Base-by-base conservation (phyloP, 768 basidiomycete genomes). In the Suillus placidus region DNA sequence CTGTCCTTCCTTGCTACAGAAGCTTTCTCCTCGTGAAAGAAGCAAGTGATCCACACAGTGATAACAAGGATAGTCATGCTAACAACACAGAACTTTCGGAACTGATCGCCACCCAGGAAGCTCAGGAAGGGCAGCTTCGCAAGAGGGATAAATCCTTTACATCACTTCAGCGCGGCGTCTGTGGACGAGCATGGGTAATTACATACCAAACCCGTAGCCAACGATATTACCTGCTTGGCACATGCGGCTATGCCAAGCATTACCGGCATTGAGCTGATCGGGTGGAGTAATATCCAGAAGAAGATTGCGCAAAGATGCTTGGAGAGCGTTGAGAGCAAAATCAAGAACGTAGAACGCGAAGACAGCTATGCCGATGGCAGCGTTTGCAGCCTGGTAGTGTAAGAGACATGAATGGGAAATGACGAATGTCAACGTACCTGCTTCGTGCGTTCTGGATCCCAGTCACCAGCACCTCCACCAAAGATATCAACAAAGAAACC, bases 201-300 rank as follows among this genome's bases (percentile, higher is more conserved):
- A 69, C 85, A 65, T 72, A 92, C 94, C 95, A 73, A 97, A 91
- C 2, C 93, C 93, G 79, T 89, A 98, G 10, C 97, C 97, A 68
- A 98, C 76, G 58, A 99, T 97, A 74, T 97, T 99, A 26, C 95
- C 97, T n/a, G 95, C 88, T 74, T 99, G 95, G 52, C 88, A 91
- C 92, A 98, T 97, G 67, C 94, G 84, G 55, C 96, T 92, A 67
- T 98, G 95, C 95, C 97, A 99, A 40, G 97, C 97, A 79, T 99
- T 99, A 5, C 91, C 95, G n/a, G 88, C 85, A 64, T 90, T 95
- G 14, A 98, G 86, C 76, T 98, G 97, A 67, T 89, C 86, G 16
- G 93, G 86, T 7, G 97, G 96, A 0, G 94, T 87, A 60, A 97
- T 80, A 74, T 99, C 97, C 65, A 99, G 84, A 14, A 98, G 83